Evolutionary conservation across 495 filamentous ascomycete genomes (phyloP).

Genomic region (Penicillium subrubescens): DNA sequence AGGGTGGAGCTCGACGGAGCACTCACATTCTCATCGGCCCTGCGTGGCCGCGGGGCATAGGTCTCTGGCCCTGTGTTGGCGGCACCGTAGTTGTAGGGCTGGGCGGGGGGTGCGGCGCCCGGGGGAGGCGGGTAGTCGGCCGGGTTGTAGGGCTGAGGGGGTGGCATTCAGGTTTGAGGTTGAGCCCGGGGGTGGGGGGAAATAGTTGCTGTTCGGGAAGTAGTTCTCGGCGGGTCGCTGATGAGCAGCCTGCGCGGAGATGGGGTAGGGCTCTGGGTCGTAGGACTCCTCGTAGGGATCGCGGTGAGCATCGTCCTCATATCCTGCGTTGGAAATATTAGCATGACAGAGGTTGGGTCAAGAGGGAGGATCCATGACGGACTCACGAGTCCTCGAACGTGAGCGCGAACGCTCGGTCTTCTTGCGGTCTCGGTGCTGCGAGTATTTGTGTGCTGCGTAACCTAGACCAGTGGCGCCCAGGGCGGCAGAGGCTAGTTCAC

Average conservation of each 20-base stretch:
- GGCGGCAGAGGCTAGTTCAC: conserved; percentile 68
- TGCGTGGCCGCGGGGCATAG: conserved; percentile 45
- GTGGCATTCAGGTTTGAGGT: conserved; percentile 33
- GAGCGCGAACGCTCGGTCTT: conserved; percentile 44
- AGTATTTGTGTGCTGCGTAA: conserved; percentile 69
- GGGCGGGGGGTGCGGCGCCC: conserved; percentile 42
- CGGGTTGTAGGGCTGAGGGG: conserved; percentile 38
- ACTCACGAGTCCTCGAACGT: conserved; percentile 17
- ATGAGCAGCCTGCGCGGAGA: conserved; percentile 29
- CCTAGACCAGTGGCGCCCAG: conserved; percentile 73
- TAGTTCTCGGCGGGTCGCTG: conserved; percentile 29
- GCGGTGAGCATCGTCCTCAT: conserved; percentile 38
- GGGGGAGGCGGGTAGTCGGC: conserved; percentile 51
- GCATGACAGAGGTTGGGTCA: no score
- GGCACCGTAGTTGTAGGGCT: conserved; percentile 48
- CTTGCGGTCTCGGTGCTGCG: conserved; percentile 64
- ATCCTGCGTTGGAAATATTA: conserved; percentile 26
- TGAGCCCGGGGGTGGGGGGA: conserved; percentile 48
- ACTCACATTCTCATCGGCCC: conserved; percentile 62
- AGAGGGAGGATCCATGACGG: conserved; percentile 1
- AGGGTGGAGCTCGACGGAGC: conserved; percentile 39
- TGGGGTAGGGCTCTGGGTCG: conserved; percentile 44
- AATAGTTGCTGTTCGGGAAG: conserved; percentile 43
- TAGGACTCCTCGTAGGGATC: conserved; percentile 49
- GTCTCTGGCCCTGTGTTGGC: conserved; percentile 39